Evolutionary conservation across 106 monocot species (phyloP).

Genomic region (Platanthera guangdongensis): DNA sequence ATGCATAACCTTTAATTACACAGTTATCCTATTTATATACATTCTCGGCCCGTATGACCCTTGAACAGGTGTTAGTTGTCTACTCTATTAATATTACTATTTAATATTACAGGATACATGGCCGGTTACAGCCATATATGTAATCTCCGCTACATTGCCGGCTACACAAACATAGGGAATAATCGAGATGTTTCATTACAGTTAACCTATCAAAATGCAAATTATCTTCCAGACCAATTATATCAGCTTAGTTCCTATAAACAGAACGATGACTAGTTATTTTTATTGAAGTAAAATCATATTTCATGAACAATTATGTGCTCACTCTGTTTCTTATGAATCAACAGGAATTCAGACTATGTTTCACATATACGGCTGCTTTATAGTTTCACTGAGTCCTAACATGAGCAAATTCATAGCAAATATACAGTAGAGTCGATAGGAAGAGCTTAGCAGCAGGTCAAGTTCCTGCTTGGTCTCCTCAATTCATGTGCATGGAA

Average conservation of each 20-base stretch:
- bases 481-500: background rate
- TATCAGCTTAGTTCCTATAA: background rate
- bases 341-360: background rate
- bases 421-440: background rate
- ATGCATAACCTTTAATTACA: too few relatives aligned
- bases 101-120: too few relatives aligned
- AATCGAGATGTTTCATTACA: too few relatives aligned
- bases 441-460: background rate
- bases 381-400: background rate
- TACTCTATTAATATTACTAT: too few relatives aligned
- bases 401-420: background rate
- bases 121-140: too few relatives aligned
- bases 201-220: background rate
- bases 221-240: background rate
- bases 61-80: too few relatives aligned
- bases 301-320: background rate
- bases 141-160: too few relatives aligned
- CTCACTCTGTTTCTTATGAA: background rate
- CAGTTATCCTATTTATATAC: too few relatives aligned
- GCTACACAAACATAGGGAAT: too few relatives aligned
- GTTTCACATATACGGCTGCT: background rate
- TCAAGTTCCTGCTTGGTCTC: background rate
- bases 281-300: background rate
- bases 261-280: background rate
- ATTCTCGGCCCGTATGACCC: too few relatives aligned